Evolutionary conservation across 2,329 filamentous ascomycete species (phyloP), one percentile per base, ranked within the genome.

Genomic region (Monascus ruber): DNA sequence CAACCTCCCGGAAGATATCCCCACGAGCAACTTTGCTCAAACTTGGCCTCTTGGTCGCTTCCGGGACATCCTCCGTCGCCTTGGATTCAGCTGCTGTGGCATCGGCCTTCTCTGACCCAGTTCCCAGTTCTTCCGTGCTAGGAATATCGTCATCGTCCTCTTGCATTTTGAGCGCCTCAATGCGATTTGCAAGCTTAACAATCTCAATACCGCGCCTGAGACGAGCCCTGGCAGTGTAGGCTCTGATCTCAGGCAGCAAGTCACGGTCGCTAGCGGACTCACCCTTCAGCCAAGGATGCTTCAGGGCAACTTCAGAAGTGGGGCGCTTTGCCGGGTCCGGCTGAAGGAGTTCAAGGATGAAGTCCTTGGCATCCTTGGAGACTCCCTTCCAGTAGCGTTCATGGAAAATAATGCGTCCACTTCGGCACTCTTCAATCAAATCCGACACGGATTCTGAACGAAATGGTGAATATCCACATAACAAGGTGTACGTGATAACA

Each of bases 371-470:
- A 50, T 96, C 88, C 36, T 83, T 73, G 60, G 88, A 95, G 54
- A 98, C 91, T 52, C 95, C 91, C 61, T 87, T 91, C 91, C 91
- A 98, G 69, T 96, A 98, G 41, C 89, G 79, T 59, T 95, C 88
- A 62, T 98, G 91, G 76, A 96, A 98, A 39, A 94, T 76, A 43
- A 98, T 84, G 37, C 80, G 76, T 32, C 79, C 83, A 45, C 76
- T 79, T 54, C 78, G 86, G 68, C 88, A 96, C 66, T 98, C 91
- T 47, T 95, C 85, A 49, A 98, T 93, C 48, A 98, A 73, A 54
- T 96, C 91, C 48, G 83, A 76, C 36, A 98, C 72, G 55, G 85
- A 94, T 69, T 98, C 91, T 45, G 87, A 91, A 50, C 91, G 81
- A 76, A 98, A 98, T 17, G 91, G 91, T 34, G 89, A 95, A 70